Percentiles rank a stretch among this genome's conserved stretches.
These are phyloP conservation scores for Hyparrhenia diplandra DNA, from an alignment of 176 grass and related monocot genomes.

Conservation along the genomic window DNA sequence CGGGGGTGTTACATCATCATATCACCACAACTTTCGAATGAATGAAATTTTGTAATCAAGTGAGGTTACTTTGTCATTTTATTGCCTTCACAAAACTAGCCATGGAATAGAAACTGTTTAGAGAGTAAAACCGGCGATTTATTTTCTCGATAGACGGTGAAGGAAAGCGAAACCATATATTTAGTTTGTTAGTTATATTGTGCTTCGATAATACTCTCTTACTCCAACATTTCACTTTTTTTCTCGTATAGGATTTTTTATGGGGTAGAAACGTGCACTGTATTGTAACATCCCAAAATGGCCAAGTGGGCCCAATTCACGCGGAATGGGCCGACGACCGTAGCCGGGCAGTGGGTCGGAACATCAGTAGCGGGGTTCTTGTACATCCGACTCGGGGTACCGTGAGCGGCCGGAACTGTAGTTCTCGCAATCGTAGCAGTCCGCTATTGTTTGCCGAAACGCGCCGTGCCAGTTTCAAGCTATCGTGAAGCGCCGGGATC, in stretches of 20 bases:
- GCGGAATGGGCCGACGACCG: too few species aligned
- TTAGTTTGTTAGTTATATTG: background rate
- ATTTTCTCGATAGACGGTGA: background rate
- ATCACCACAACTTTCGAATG: conserved; percentile 2
- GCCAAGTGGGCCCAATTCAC: too few species aligned
- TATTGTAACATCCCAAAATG: too few species aligned
- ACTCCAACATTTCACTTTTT: background rate
- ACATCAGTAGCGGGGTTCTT: too few species aligned
- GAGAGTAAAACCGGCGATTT: background rate
- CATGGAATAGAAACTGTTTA: background rate
- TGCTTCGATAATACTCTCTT: background rate
- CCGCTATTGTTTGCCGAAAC: too few species aligned
- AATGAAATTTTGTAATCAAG: background rate
- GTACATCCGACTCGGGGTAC: too few species aligned
- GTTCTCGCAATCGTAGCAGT: too few species aligned
- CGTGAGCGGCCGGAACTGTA: too few species aligned
- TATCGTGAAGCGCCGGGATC: too few species aligned
- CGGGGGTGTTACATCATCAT: too few species aligned
- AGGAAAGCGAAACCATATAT: background rate
- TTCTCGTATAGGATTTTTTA: background rate
- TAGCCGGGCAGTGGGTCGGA: too few species aligned
- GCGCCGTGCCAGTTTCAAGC: too few species aligned
- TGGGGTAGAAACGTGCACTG: background rate
- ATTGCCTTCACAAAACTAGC: conserved; percentile 1
- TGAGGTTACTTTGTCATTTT: background rate